Base-by-base conservation (phyloP, 306 rosid genomes). In the Castanea crenata region DNA sequence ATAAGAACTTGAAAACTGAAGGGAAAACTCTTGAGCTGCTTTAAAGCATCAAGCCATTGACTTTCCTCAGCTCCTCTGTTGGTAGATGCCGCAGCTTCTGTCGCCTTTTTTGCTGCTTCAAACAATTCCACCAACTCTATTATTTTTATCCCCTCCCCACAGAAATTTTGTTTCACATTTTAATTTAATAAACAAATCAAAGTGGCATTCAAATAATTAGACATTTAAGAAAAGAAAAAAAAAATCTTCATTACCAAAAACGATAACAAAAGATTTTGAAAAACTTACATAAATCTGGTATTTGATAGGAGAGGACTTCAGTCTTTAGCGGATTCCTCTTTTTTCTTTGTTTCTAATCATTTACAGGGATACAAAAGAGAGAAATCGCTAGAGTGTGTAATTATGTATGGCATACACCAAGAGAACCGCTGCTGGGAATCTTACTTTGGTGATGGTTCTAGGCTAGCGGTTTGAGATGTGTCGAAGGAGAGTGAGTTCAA, bases 121-220 rank as follows among this genome's bases (percentile, higher is more conserved):
- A 88, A 93, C 88, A 96, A 71, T 76, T 88, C 96, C 20, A 96
- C 79, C 86, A 93, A 79, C 35, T 91, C 99, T 97, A 89, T 91
- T 56, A 58, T 38, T 38, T 38, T 1, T 38, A 38, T 38, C 46
- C 46, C 46, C 11, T 38, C 46, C 76, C 44, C 0, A 13, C 29
- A 52, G 1, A 3, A 18, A 55, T 59, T 64, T 51, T 75, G 74
- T 79, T 32, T 81, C 46, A 38, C 46, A 38, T 38, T 38, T 38
- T 38, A 29, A 8, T 14, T 4, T 35, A 3, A 59, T 38, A 67
- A 49, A 29, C 0, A 12, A 32, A 49, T 38, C 7, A 74, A 1
- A 74, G 3, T 44, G 23, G 0, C 5, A 57, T 49, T 49, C 16
- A 49, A 49, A 49, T 49, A 57, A 56, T 44, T 4, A 21, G 13